Evolutionary conservation across 768 basidiomycete genomes (phyloP).

Genomic region (Chalciporus piperatus): DNA sequence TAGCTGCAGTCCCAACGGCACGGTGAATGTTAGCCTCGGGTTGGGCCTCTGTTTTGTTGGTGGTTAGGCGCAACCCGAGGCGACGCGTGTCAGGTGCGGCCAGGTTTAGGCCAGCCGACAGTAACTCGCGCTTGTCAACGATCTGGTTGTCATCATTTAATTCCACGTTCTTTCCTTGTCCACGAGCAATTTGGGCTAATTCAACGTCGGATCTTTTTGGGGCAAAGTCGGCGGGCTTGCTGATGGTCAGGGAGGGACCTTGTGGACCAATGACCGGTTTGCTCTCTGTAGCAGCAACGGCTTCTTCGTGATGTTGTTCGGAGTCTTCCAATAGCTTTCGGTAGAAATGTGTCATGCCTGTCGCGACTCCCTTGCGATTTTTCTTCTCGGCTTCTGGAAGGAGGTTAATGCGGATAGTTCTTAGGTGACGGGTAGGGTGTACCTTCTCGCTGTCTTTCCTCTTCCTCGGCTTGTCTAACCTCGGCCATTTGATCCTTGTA

Average conservation of each 20-base stretch:
- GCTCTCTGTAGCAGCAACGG: conserved; percentile 65
- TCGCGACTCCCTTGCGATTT: conserved; percentile 54
- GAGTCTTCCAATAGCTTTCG: conserved; percentile 73
- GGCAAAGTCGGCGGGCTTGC: conserved; percentile 62
- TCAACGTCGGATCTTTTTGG: conserved; percentile 69
- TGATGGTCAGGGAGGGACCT: conserved; percentile 65
- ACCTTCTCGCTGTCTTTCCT: conserved; percentile 90
- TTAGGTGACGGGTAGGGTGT: conserved; percentile 19
- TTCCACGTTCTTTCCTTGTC: conserved; percentile 82
- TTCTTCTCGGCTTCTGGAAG: conserved; percentile 54
- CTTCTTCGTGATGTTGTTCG: conserved; percentile 80
- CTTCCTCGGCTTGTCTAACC: conserved; percentile 86
- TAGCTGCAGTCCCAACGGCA: conserved; percentile 84
- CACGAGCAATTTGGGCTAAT: conserved; percentile 64
- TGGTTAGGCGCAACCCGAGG: conserved; percentile 45
- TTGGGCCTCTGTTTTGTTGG: conserved; percentile 24
- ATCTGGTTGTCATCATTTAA: conserved; percentile 97
- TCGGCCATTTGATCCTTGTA: conserved; percentile 97
- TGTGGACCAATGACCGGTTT: conserved; percentile 61
- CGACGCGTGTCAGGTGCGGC: conserved; percentile 77
- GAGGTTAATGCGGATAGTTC: neutral
- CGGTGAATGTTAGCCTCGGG: conserved; percentile 51
- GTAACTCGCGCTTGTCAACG: conserved; percentile 89
- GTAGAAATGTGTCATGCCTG: conserved; percentile 87
- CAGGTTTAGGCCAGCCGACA: conserved; percentile 90